Percentiles rank a stretch among this genome's conserved stretches.
Conservation (phyloP, 1,284 basidiomycete genomes). For the Austroboletus olivaceoglutinosus region DNA sequence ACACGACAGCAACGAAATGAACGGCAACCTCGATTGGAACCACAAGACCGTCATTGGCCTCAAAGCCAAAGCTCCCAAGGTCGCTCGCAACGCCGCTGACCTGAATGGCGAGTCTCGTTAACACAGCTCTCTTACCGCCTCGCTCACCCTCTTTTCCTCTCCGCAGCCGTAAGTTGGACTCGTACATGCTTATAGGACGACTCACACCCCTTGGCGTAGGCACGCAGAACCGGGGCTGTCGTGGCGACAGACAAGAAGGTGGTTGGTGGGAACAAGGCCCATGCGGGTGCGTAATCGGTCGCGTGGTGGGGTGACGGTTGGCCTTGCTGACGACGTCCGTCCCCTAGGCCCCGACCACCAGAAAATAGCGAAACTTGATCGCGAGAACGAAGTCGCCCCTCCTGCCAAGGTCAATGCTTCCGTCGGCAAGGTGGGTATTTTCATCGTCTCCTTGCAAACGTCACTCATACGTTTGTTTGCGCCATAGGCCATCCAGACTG, state of each 20-base stretch:
- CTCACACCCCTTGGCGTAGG: conserved; percentile 40
- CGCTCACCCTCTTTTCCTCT: conserved; percentile 4
- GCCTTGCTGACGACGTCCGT: neutral
- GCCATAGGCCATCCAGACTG: conserved; percentile 78
- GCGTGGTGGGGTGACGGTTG: neutral
- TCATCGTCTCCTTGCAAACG: neutral
- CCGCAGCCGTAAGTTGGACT: conserved; percentile 47
- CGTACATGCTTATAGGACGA: neutral
- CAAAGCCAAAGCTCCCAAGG: conserved; percentile 67
- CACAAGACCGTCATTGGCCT: conserved; percentile 74
- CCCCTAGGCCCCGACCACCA: conserved; percentile 84
- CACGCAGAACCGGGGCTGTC: conserved; percentile 67
- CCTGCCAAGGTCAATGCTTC: conserved; percentile 80
- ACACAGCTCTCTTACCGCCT: neutral
- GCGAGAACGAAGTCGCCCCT: conserved; percentile 95
- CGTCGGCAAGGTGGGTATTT: conserved; percentile 72
- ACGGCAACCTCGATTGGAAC: conserved; percentile 65
- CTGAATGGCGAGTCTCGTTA: conserved; percentile 58
- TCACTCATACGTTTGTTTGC: conserved; percentile 2
- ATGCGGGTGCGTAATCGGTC: conserved; percentile 50
- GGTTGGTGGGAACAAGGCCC: conserved; percentile 68
- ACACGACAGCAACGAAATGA: conserved; percentile 40
- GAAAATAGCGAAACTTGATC: conserved; percentile 89
- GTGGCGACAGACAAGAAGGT: conserved; percentile 79
- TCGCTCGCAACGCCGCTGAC: conserved; percentile 65